A percentile compares a stretch with the other conserved stretches of the same genome.
These are phyloP conservation scores for Fremontodendron californicum DNA, from an alignment of 345 rosid species.

Conservation along the genomic window DNA sequence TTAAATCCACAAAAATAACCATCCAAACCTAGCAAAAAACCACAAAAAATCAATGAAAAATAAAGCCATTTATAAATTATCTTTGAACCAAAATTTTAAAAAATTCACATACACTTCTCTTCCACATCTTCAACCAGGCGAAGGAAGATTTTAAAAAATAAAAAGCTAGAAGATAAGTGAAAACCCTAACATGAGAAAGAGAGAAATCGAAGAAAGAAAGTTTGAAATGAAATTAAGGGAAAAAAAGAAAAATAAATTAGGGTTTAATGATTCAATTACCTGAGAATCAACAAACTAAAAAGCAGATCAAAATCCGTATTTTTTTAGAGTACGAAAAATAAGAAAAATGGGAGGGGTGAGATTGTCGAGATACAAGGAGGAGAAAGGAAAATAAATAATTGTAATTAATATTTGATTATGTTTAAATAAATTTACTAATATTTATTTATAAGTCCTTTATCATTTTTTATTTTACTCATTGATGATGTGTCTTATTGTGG, in stretches of 20 bases:
- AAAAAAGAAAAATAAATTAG: conserved; percentile 2
- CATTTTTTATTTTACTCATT: too few species aligned
- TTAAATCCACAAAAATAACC: neutral
- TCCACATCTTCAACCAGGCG: neutral
- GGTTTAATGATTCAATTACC: conserved; percentile 19
- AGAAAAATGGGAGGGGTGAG: too few species aligned
- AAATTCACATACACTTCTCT: neutral
- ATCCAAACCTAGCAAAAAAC: neutral
- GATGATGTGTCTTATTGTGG: too few species aligned
- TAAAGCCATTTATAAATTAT: neutral
- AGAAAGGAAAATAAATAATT: too few species aligned
- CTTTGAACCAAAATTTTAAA: neutral
- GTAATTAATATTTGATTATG: too few species aligned
- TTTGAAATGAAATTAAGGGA: conserved; percentile 11
- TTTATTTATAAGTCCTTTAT: too few species aligned
- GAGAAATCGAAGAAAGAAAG: neutral
- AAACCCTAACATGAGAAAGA: neutral
- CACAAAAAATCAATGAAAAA: too few species aligned
- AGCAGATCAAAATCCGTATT: conserved; percentile 23
- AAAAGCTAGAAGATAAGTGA: neutral
- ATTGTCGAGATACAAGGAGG: too few species aligned
- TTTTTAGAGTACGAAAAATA: too few species aligned
- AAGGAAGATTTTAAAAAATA: neutral
- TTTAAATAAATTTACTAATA: too few species aligned
- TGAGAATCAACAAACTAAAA: conserved; percentile 22